Base-by-base conservation (phyloP, 352 stramenopile genomes). In the Globisporangium barbulae region DNA sequence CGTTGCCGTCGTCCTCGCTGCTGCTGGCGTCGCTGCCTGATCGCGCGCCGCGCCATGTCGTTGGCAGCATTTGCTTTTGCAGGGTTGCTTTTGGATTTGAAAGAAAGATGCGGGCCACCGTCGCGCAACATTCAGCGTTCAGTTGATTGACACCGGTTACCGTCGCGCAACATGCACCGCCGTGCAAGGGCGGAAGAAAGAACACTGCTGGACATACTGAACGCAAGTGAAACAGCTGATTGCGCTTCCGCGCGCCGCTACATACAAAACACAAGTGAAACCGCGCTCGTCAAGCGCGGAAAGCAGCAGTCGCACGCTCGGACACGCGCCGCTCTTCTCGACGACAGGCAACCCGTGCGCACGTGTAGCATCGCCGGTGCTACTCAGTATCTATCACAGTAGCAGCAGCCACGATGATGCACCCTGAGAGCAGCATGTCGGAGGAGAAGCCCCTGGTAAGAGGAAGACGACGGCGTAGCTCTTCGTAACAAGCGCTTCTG, bases 381-480 rank as follows among this genome's bases (percentile, higher is more conserved):
- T 33, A 54, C 15, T 22, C 25, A 54, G 25, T 33, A 37, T 37
- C 22, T 8, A 37, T 54, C 25, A 6, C 48, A n/a, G 25, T 25
- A 54, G 54, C 33, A 33, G 28, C 49, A 37, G 55, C 48, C 58
- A 39, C 50, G 59, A 65, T 65, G 59, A 65, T 65, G 59, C 59
- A 65, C 28, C 47, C 59, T 8, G 59, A 65, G 48, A 65, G 53
- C 59, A 52, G 55, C 19, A 28, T 65, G 59, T 59, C 59, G 48
- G 59, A 65, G 49, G 59, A 65, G 28, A 65, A 65, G 28, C 59
- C 59, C 48, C 59, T 65, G 59, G 59, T 65, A 45, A 42, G 25
- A 15, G 39, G 19, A 15, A 21, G 25, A 8, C 2, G 48, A 7
- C 21, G 15, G 6, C 17, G 41, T 47, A 22, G 41, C 41, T 47